Percentiles rank a stretch among this genome's conserved stretches.
Conservation (phyloP, 768 basidiomycete genomes). For the Pleurotus cornucopiae region DNA sequence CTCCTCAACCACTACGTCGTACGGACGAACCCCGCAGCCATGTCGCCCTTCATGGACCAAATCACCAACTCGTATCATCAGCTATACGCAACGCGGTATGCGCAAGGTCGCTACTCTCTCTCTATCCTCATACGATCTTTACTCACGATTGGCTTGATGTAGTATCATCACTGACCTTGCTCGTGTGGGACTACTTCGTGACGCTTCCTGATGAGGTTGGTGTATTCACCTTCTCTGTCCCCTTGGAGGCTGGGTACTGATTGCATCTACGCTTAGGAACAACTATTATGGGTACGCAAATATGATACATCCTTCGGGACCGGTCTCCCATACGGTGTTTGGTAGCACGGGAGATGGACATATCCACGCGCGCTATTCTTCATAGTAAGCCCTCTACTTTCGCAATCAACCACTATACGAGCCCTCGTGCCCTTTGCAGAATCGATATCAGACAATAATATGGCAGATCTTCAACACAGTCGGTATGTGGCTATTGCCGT, state of each 20-base stretch:
- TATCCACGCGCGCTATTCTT: slow-evolving; percentile 4
- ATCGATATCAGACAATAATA: slow-evolving; percentile 3
- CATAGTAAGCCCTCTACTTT: not conserved
- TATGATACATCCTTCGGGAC: not conserved
- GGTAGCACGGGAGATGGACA: not conserved
- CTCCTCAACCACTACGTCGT: not conserved
- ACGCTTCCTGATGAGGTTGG: slow-evolving; percentile 3
- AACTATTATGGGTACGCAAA: not conserved
- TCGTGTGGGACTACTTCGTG: slow-evolving; percentile 1
- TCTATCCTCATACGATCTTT: too few relatives aligned
- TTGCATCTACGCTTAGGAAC: not conserved
- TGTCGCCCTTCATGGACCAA: not conserved
- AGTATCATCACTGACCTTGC: not conserved
- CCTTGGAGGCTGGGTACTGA: too few relatives aligned
- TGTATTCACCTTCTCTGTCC: too few relatives aligned
- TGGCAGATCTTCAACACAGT: not conserved
- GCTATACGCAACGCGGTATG: slow-evolving; percentile 1
- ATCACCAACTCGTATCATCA: not conserved
- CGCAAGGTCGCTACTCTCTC: not conserved
- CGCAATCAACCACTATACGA: too few relatives aligned
- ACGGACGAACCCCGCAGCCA: not conserved
- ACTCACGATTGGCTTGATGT: not conserved
- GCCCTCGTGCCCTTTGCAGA: not conserved
- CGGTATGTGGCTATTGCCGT: not conserved
- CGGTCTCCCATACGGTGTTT: not conserved